A percentile compares a stretch with the other conserved stretches of the same genome.
Conservation (phyloP, 1,139 yeast species). For the Yamadazyma kanchanaburiensis region DNA sequence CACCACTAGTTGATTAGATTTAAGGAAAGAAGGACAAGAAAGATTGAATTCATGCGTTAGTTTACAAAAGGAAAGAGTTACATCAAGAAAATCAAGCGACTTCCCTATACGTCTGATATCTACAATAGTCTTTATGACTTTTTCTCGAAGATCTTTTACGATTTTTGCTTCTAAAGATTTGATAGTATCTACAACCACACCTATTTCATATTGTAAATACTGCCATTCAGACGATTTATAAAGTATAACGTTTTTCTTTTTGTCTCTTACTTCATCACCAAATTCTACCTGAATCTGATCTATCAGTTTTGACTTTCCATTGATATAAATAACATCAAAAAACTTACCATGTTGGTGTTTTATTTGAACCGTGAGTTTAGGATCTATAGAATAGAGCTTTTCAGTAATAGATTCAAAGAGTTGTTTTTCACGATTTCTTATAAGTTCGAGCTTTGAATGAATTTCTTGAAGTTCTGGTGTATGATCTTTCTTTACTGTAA, state of each 20-base stretch:
- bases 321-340: slow-evolving; percentile 30
- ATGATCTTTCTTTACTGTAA: slow-evolving; percentile 3
- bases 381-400: slow-evolving; percentile 23
- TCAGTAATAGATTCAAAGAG: slow-evolving; percentile 19
- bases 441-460: slow-evolving; percentile 31
- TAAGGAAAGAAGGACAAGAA: slow-evolving; percentile 63
- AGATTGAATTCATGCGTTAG: slow-evolving; percentile 64
- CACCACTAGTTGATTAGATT: slow-evolving; percentile 41
- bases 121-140: slow-evolving; percentile 34
- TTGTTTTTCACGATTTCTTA: slow-evolving; percentile 21
- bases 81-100: slow-evolving; percentile 67
- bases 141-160: slow-evolving; percentile 36
- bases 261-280: slow-evolving; percentile 22
- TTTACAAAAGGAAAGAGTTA: slow-evolving; percentile 66
- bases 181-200: slow-evolving; percentile 24
- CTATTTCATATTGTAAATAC: slow-evolving; percentile 23
- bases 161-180: slow-evolving; percentile 43
- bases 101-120: slow-evolving; percentile 44
- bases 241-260: slow-evolving; percentile 26
- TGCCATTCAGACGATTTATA: slow-evolving; percentile 34
- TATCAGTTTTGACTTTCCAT: slow-evolving; percentile 30
- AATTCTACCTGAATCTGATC: slow-evolving; percentile 14
- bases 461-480: slow-evolving; percentile 17
- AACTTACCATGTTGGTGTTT: slow-evolving; percentile 30
- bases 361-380: slow-evolving; percentile 24